Evolutionary conservation across 2,329 filamentous ascomycete genomes (phyloP).

Genomic region (Bipolaris zeicola): DNA sequence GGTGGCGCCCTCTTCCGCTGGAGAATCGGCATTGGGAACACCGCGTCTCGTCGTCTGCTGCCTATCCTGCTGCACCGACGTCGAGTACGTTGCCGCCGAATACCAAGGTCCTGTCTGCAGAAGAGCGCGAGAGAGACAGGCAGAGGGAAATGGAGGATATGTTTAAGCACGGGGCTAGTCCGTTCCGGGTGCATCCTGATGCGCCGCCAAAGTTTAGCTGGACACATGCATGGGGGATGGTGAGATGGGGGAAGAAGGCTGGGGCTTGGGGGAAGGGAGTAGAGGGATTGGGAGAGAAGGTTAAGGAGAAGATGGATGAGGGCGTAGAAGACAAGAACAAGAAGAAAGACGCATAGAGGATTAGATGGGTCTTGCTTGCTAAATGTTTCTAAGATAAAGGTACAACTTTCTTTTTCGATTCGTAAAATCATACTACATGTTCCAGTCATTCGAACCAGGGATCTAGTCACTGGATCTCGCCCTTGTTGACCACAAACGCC

Average conservation of each 20-base stretch:
- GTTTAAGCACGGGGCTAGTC: constrained; percentile 54
- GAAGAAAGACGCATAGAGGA: background rate
- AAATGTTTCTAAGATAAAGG: background rate
- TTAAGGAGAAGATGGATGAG: constrained; percentile 34
- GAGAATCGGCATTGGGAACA: constrained; percentile 72
- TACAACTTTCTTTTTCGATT: background rate
- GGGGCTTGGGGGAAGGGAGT: constrained; percentile 59
- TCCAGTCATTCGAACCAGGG: constrained; percentile 31
- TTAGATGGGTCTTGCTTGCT: background rate
- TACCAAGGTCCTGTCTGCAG: constrained; percentile 23
- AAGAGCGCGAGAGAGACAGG: constrained; percentile 34
- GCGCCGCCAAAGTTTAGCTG: constrained; percentile 58
- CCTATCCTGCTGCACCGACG: background rate
- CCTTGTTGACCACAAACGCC: constrained; percentile 92
- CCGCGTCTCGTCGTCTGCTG: background rate
- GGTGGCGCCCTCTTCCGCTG: constrained; percentile 70
- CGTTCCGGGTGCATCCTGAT: constrained; percentile 52
- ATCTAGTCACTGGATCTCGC: constrained; percentile 64
- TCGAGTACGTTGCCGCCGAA: constrained; percentile 15
- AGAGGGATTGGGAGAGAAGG: constrained; percentile 53
- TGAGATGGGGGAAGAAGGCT: constrained; percentile 59
- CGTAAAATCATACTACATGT: background rate
- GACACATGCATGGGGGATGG: constrained; percentile 61
- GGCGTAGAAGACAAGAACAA: background rate
- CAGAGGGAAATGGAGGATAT: constrained; percentile 29